Conservation (phyloP, 768 basidiomycete genomes). For the Trametes villosa region DNA sequence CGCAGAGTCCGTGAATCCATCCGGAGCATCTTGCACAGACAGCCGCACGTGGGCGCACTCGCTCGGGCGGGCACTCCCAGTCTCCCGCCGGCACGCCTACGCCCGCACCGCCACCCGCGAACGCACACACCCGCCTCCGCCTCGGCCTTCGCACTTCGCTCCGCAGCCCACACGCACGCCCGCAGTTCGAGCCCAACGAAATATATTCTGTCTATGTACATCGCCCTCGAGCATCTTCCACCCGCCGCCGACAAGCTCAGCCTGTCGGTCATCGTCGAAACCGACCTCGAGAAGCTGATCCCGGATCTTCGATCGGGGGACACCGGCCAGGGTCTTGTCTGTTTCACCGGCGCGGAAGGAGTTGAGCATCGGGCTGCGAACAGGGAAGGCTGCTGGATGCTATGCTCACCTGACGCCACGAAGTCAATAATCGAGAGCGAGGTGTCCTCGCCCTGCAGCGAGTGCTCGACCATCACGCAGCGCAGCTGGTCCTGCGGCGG, state of each 20-base stretch:
- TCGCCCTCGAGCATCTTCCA: constrained; percentile 99
- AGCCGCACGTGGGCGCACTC: too few relatives aligned
- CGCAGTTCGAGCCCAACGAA: too few relatives aligned
- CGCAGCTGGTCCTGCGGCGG: constrained; percentile 85
- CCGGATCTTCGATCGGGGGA: constrained; percentile 73
- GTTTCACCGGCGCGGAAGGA: constrained; percentile 8
- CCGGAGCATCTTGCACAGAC: too few relatives aligned
- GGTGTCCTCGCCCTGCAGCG: constrained; percentile 91
- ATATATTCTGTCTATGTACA: too few relatives aligned
- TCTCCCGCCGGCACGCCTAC: too few relatives aligned
- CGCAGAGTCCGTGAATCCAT: too few relatives aligned
- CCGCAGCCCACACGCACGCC: too few relatives aligned
- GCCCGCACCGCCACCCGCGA: too few relatives aligned
- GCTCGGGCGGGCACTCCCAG: too few relatives aligned
- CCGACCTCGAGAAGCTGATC: constrained; percentile 86
- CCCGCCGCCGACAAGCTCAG: constrained; percentile 86
- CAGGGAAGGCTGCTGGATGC: background rate
- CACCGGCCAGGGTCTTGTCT: constrained; percentile 71
- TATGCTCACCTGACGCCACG: constrained; percentile 73
- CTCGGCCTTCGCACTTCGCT: too few relatives aligned
- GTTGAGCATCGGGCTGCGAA: constrained; percentile 1
- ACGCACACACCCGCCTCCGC: too few relatives aligned
- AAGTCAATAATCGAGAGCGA: constrained; percentile 86
- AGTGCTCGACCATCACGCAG: constrained; percentile 97
- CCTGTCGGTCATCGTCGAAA: constrained; percentile 85